Conservation (phyloP, 345 rosid species). For the Arabis hirsuta region DNA sequence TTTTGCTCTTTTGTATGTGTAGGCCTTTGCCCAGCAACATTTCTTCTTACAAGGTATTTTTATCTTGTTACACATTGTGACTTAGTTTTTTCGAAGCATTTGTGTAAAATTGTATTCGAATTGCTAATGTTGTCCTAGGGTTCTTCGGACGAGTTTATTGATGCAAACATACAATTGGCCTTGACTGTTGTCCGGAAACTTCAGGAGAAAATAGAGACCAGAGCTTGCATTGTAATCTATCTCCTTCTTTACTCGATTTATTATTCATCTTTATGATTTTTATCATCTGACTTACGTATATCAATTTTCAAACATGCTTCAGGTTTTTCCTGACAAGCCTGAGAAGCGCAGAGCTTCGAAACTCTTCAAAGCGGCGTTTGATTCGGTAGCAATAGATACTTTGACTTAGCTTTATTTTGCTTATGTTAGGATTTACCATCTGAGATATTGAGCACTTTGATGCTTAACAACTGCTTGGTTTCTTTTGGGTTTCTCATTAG, state of each 20-base stretch:
- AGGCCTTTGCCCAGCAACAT: conserved; percentile 88
- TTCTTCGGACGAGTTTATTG: conserved; percentile 94
- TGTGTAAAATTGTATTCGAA: conserved; percentile 42
- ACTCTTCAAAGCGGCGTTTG: conserved; percentile 76
- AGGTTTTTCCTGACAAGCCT: conserved; percentile 94
- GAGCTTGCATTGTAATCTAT: conserved; percentile 79
- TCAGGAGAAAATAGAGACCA: conserved; percentile 66
- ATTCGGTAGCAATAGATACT: conserved; percentile 55
- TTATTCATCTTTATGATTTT: conserved; percentile 17
- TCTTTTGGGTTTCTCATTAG: conserved; percentile 53
- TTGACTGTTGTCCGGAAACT: conserved; percentile 80
- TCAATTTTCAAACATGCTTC: conserved; percentile 31
- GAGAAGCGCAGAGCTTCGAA: conserved; percentile 83
- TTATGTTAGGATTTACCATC: conserved; percentile 12
- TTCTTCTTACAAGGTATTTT: conserved; percentile 81
- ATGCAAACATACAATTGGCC: conserved; percentile 89
- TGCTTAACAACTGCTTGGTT: conserved; percentile 27
- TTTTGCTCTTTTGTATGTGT: conserved; percentile 37
- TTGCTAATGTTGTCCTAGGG: conserved; percentile 67
- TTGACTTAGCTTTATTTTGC: neutral
- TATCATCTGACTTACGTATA: neutral
- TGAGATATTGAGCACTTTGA: conserved; percentile 13
- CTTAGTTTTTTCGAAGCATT: conserved; percentile 8
- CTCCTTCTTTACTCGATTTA: conserved; percentile 6
- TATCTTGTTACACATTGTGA: neutral